These are phyloP conservation scores for Gomphus bonarii DNA, from an alignment of 1,284 basidiomycete genomes.

Conservation along the genomic window DNA sequence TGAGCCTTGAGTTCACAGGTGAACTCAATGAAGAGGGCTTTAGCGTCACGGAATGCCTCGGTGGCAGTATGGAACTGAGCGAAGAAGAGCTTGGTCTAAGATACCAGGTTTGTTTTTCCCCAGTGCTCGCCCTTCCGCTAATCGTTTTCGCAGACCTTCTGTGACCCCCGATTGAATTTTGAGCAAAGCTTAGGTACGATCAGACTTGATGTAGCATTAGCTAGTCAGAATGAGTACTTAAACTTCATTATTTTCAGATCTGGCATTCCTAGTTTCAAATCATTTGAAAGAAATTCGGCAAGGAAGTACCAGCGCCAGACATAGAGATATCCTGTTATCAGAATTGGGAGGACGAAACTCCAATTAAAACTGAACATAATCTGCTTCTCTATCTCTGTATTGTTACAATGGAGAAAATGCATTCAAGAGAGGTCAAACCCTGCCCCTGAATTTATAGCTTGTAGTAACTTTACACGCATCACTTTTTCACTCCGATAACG, in stretches of 20 bases:
- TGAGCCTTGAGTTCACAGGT: slow-evolving; percentile 94
- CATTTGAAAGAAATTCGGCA: slow-evolving; percentile 60
- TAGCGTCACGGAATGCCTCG: slow-evolving; percentile 81
- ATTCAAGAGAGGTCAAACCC: slow-evolving; percentile 80
- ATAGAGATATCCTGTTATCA: slow-evolving; percentile 12
- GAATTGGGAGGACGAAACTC: slow-evolving; percentile 10
- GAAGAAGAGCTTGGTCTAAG: slow-evolving; percentile 65
- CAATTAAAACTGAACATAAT: not conserved
- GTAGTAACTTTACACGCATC: slow-evolving; percentile 70
- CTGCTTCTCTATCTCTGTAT: not conserved
- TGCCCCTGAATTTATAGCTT: slow-evolving; percentile 76
- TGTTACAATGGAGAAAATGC: not conserved
- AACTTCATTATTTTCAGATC: slow-evolving; percentile 33
- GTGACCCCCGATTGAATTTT: slow-evolving; percentile 74
- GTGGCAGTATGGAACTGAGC: slow-evolving; percentile 71
- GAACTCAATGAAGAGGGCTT: slow-evolving; percentile 90
- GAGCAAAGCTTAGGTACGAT: slow-evolving; percentile 68
- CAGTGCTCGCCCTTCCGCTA: not conserved
- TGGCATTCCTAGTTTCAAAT: slow-evolving; percentile 72
- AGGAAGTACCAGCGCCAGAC: slow-evolving; percentile 11
- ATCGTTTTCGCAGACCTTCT: slow-evolving; percentile 47
- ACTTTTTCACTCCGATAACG: slow-evolving; percentile 51
- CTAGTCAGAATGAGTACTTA: not conserved
- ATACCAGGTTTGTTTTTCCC: slow-evolving; percentile 47
- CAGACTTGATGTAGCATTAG: not conserved